Evolutionary conservation across 2,329 filamentous ascomycete species (phyloP), one percentile per base, ranked within the genome.

Genomic region (Diaporthe capsici): DNA sequence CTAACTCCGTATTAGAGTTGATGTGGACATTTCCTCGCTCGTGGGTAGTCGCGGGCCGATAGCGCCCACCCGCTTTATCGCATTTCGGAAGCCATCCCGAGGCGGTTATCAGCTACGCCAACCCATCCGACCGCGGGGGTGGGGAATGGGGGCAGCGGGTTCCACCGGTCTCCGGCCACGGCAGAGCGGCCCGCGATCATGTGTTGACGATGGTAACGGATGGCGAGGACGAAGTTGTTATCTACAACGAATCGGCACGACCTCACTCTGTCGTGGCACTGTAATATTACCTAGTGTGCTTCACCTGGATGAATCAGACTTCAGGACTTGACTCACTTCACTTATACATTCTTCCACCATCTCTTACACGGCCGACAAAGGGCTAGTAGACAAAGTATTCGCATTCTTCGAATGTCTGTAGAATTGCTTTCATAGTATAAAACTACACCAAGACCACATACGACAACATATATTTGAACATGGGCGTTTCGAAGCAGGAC

Each of bases 1-100:
- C 8, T 42, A 22, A 22, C n/a, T 42, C 49, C n/a, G 65, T n/a
- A 55, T 31, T 31, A 70, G 65, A 53, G 47, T 55, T 42, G 15
- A 28, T 31, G 34, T 42, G 47, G 47, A 13, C 65, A 42, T 55
- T 42, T 70, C 22, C 47, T 53, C n/a, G 47, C 17, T 28, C 42
- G 42, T 39, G 47, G 34, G 20, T 28, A 28, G 49, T 31, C 22
- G 37, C 34, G 65, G 65, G 34, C 65, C 65, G 65, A 37, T 28
- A 34, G 9, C 47, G 47, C 10, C 10, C 25, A 22, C 65, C n/a
- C 65, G 65, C 47, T 70, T 70, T 70, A 70, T 70, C 49, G 65
- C 65, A 70, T 70, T 39, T 70, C 65, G 65, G 65, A 70, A 70
- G 47, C 47, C 8, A 5, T 70, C 34, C 65, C 65, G 65, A 70